Evolutionary conservation across 768 basidiomycete genomes (phyloP), one percentile per base, ranked within the genome.

Genomic region (Favolaschia claudopus): DNA sequence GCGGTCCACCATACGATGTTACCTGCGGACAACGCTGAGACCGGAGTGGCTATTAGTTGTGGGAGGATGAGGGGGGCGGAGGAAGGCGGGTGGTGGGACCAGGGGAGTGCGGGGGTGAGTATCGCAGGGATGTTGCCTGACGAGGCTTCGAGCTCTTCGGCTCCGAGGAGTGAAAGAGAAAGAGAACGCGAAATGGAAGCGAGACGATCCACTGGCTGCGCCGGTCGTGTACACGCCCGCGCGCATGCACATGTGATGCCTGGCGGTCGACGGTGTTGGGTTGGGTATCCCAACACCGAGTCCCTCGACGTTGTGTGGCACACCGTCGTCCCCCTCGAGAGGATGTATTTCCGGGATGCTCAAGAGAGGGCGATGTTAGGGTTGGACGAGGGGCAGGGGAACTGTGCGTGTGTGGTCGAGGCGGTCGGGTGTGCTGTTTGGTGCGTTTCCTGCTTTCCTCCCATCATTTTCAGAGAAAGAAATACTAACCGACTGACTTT

Each of bases 11-110:
- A 42, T 42, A 42, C 43, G 13, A 24, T 37, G 7, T 29, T 55
- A 42, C 53, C 53, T 34, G n/a, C n/a, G n/a, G 53, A 55, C 36
- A 46, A 28, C 33, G 31, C 42, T 44, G 53, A 33, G 25, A 42
- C 36, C 4, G 53, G 53, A 3, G 38, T 32, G 2, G 27, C 34
- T 25, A n/a, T 55, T 3, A 37, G 7, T 6, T 55, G 53, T 22
- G 53, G 53, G 13, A 19, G 20, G 4, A 20, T 37, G 34, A 32
- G n/a, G 22, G n/a, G 38, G 0, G 19, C 36, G 2, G 53, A 45
- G 4, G 14, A 7, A 17, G 52, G 45, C 27, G 36, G 24, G 8
- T 55, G 53, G 53, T 55, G 53, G 53, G 53, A 55, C 25, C 34
- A 33, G 7, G 43, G 27, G 19, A n/a, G n/a, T n/a, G n/a, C n/a